These are phyloP conservation scores for Tetracladium marchalianum DNA, from an alignment of 495 filamentous ascomycete species.

Conservation along the genomic window DNA sequence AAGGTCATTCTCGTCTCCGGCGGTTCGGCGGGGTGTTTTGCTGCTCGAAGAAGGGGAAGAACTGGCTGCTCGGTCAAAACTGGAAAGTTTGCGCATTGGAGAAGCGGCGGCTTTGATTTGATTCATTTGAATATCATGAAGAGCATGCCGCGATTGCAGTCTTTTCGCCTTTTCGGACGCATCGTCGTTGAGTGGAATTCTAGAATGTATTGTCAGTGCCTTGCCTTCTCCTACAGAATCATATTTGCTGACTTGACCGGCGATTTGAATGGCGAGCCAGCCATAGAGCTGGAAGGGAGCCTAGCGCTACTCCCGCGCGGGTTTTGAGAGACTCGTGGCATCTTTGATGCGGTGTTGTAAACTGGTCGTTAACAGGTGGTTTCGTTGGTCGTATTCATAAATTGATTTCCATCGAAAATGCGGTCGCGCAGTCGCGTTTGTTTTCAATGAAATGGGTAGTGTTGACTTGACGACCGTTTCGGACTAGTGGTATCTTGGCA, in stretches of 20 bases:
- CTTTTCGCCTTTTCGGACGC: slow-evolving; percentile 82
- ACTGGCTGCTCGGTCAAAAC: slow-evolving; percentile 52
- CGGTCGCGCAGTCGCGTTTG: no score
- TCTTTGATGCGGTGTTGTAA: slow-evolving; percentile 26
- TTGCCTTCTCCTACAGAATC: slow-evolving; percentile 17
- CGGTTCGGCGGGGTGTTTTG: slow-evolving; percentile 37
- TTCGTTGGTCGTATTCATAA: background rate
- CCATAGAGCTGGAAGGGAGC: slow-evolving; percentile 37
- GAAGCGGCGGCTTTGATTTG: slow-evolving; percentile 86
- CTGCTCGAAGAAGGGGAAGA: slow-evolving; percentile 51
- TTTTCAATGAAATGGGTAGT: no score
- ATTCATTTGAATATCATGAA: slow-evolving; percentile 85
- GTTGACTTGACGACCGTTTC: no score
- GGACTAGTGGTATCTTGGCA: no score
- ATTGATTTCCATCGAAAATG: no score
- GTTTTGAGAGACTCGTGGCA: slow-evolving; percentile 64
- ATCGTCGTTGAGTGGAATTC: slow-evolving; percentile 94
- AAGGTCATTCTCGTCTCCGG: slow-evolving; percentile 46
- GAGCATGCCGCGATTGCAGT: slow-evolving; percentile 75
- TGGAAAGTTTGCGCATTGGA: slow-evolving; percentile 63
- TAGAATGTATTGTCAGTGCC: slow-evolving; percentile 15
- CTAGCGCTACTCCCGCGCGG: slow-evolving; percentile 39
- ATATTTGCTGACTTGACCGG: slow-evolving; percentile 41
- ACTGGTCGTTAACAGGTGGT: slow-evolving; percentile 5
- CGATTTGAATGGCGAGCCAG: slow-evolving; percentile 53